Percentiles rank a stretch among this genome's conserved stretches.
Evolutionary conservation across 75 land plant species (phyloP).

Genomic region (Azolla pinnata): DNA sequence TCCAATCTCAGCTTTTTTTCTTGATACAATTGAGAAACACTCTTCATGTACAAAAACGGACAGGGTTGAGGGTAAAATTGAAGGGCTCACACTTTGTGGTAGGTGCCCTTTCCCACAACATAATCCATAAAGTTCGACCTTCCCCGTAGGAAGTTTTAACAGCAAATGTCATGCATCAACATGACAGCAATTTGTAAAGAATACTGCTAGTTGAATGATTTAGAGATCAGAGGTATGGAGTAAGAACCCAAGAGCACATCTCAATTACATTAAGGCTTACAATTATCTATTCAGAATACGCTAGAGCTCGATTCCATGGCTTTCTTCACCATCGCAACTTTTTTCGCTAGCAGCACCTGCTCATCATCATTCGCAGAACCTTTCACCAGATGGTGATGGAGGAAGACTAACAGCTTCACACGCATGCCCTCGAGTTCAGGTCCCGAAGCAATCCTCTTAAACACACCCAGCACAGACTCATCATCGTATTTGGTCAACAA

Average conservation of each 20-base stretch:
- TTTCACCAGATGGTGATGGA: slow-evolving; percentile 40
- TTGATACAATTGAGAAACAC: too few species aligned
- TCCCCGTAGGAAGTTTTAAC: background rate
- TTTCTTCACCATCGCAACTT: background rate
- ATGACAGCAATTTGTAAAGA: background rate
- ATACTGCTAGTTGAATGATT: background rate
- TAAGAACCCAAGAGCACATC: background rate
- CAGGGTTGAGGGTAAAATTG: too few species aligned
- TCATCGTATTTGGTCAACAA: slow-evolving; percentile 44
- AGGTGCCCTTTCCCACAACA: too few species aligned
- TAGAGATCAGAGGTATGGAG: background rate
- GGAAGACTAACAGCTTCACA: slow-evolving; percentile 47
- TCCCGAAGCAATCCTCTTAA: slow-evolving; percentile 57
- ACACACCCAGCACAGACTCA: slow-evolving; percentile 53
- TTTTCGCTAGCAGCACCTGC: background rate
- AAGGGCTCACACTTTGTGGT: too few species aligned
- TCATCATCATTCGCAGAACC: background rate
- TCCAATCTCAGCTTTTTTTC: too few species aligned
- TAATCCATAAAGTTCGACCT: background rate
- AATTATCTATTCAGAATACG: too few species aligned
- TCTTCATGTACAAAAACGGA: too few species aligned
- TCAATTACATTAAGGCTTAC: too few species aligned
- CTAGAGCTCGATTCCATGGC: background rate
- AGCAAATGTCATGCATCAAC: background rate
- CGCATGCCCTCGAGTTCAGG: slow-evolving; percentile 57